Percentiles rank a stretch among this genome's conserved stretches.
Conservation (phyloP, 177 flowering plant genomes). For the Vitis hybrid region DNA sequence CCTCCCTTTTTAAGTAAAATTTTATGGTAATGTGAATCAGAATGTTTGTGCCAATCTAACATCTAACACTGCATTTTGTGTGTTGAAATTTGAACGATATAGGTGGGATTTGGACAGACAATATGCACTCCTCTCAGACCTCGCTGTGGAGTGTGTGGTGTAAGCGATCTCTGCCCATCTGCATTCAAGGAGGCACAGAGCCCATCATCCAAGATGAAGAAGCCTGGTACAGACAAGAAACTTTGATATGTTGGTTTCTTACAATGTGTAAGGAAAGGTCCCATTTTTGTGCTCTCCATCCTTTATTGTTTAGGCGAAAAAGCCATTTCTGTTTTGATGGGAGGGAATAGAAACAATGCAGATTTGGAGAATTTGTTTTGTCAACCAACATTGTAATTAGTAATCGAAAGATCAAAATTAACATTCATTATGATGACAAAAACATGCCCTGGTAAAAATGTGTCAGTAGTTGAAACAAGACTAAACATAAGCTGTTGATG, state of each 20-base stretch:
- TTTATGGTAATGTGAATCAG: no score
- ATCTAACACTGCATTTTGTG: neutral
- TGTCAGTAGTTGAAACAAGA: no score
- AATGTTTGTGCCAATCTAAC: no score
- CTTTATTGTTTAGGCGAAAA: neutral
- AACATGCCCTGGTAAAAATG: no score
- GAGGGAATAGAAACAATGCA: neutral
- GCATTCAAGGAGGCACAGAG: conserved; percentile 78
- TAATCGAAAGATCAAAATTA: no score
- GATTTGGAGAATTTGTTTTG: neutral
- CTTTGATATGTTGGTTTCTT: conserved; percentile 2
- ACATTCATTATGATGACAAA: no score
- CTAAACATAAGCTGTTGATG: no score
- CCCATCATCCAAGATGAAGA: conserved; percentile 50
- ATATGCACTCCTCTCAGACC: conserved; percentile 92
- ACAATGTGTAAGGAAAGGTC: neutral
- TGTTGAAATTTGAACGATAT: conserved; percentile 9
- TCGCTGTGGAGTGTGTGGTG: conserved; percentile 62
- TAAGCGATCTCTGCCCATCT: conserved; percentile 73
- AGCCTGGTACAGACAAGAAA: conserved; percentile 25
- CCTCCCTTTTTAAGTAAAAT: no score
- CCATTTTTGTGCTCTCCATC: neutral
- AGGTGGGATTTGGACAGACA: conserved; percentile 99
- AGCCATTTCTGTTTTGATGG: neutral
- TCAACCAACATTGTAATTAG: neutral